Evolutionary conservation across 495 filamentous ascomycete genomes (phyloP).

Genomic region (Xanthoparmelia taractica): DNA sequence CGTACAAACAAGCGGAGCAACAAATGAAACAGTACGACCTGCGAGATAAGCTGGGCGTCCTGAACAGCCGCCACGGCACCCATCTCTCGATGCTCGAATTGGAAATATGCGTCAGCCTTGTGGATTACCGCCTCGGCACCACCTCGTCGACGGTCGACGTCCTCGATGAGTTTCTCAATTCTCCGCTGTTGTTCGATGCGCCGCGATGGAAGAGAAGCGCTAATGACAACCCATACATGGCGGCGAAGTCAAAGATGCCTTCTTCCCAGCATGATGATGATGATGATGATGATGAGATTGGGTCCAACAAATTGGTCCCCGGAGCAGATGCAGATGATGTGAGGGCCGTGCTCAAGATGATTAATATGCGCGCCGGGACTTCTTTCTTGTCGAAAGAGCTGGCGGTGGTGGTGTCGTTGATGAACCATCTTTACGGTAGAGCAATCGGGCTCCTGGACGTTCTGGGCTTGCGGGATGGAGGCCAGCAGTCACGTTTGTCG

Average conservation of each 20-base stretch:
- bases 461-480: neutral
- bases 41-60: neutral
- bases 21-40: neutral
- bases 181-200: neutral
- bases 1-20: too few relatives aligned
- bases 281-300: too few relatives aligned
- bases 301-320: too few relatives aligned
- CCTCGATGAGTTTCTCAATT: neutral
- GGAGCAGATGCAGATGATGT: neutral
- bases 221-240: neutral
- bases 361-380: neutral
- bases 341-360: neutral
- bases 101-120: neutral
- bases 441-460: neutral
- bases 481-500: neutral
- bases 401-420: constrained; percentile 1
- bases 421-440: neutral
- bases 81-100: neutral
- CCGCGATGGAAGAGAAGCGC: neutral
- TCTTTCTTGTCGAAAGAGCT: neutral
- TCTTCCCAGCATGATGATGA: too few relatives aligned
- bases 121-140: neutral
- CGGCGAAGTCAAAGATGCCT: neutral
- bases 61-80: neutral
- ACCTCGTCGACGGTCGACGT: neutral